Conservation (phyloP, 2,329 filamentous ascomycete genomes). For the Hypoxylon sp. region DNA sequence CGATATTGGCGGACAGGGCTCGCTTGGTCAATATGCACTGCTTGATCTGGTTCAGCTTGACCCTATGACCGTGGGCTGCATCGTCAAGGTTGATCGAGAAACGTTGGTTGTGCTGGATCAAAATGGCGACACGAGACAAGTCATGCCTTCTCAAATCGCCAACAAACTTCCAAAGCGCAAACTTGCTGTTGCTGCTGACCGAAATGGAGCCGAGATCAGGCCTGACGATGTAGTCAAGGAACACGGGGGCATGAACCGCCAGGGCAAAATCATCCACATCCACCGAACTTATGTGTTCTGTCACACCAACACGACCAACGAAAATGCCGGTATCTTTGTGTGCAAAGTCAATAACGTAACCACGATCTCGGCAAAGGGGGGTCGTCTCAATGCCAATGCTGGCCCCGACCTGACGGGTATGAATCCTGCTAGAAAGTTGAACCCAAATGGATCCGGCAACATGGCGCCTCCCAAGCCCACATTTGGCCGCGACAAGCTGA, state of each 20-base stretch:
- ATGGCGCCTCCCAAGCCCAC: slow-evolving; percentile 77
- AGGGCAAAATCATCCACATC: slow-evolving; percentile 92
- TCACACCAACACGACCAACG: slow-evolving; percentile 83
- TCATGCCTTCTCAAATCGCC: slow-evolving; percentile 91
- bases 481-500: slow-evolving; percentile 82
- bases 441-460: slow-evolving; percentile 66
- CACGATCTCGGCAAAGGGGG: slow-evolving; percentile 94
- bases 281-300: slow-evolving; percentile 93
- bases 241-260: slow-evolving; percentile 83
- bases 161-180: slow-evolving; percentile 87
- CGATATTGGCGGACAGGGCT: slow-evolving; percentile 87
- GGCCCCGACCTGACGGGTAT: slow-evolving; percentile 87
- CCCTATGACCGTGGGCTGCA: slow-evolving; percentile 88
- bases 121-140: slow-evolving; percentile 81
- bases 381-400: slow-evolving; percentile 72
- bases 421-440: slow-evolving; percentile 88
- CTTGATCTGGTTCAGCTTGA: slow-evolving; percentile 96
- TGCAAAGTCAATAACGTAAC: slow-evolving; percentile 86
- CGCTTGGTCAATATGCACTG: slow-evolving; percentile 88
- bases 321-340: slow-evolving; percentile 92
- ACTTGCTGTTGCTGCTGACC: slow-evolving; percentile 89
- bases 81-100: slow-evolving; percentile 95
- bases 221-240: slow-evolving; percentile 94
- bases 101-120: slow-evolving; percentile 92
- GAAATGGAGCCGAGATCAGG: slow-evolving; percentile 92